Conservation (phyloP, 2,329 filamentous ascomycete genomes). For the Fusarium veterinarium region DNA sequence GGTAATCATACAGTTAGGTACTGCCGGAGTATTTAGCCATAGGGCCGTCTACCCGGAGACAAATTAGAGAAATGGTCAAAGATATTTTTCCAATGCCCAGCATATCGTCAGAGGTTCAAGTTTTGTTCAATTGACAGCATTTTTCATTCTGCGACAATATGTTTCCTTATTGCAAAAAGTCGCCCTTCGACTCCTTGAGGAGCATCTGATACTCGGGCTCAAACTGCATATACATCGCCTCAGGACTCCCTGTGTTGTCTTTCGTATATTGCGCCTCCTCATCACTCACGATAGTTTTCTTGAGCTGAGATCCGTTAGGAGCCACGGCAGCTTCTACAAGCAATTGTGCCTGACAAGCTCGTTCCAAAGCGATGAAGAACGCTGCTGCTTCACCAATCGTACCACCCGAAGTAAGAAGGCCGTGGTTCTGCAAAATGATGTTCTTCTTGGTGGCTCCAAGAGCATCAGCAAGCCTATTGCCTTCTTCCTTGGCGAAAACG, state of each 20-base stretch:
- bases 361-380: constrained; percentile 74
- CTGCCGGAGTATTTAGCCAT: constrained; percentile 1
- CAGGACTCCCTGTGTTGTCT: constrained; percentile 36
- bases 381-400: constrained; percentile 80
- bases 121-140: not conserved
- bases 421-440: constrained; percentile 76
- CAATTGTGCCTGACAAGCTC: constrained; percentile 74
- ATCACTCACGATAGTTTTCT: constrained; percentile 54
- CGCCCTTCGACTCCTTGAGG: constrained; percentile 28
- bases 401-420: constrained; percentile 72
- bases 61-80: not conserved
- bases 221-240: constrained; percentile 44
- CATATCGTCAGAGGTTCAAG: not conserved
- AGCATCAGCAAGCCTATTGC: constrained; percentile 68
- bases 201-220: constrained; percentile 38
- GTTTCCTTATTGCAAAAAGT: constrained; percentile 26
- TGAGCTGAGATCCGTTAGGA: constrained; percentile 41
- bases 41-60: not conserved
- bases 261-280: constrained; percentile 54
- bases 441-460: constrained; percentile 68
- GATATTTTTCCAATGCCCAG: not conserved
- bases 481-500: constrained; percentile 70
- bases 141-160: not conserved
- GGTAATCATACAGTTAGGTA: not conserved
- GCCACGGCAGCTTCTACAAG: constrained; percentile 69